Base-by-base conservation (phyloP, 768 basidiomycete genomes). In the Albatrellus ellisii region DNA sequence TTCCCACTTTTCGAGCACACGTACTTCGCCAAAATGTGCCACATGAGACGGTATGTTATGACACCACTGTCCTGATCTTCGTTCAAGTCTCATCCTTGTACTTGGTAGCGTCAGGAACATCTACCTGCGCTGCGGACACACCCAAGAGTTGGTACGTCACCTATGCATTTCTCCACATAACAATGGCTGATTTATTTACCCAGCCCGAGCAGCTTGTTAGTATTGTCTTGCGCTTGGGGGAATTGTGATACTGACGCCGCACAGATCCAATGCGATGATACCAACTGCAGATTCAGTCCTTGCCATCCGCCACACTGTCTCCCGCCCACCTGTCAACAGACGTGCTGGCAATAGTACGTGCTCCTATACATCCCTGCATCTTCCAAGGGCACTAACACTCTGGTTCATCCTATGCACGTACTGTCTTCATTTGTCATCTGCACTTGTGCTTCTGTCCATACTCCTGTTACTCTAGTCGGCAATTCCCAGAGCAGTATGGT, bases 281-380 rank as follows among this genome's bases (percentile, higher is more conserved):
- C 6, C 20, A 15, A 22, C 27, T 41, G 40, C 40, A 41, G 33
- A 24, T n/a, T 41, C 18, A 41, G 40, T 21, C 40, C 40, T 3
- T n/a, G 18, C 9, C 40, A 41, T 11, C 20, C 40, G 18, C 27
- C 27, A 4, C 11, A 22, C 20, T 41, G 40, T 15, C 20, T 12
- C 20, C 17, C 17, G 20, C 17, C 15, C 1, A 22, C 12, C 17
- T 41, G 40, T 21, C 29, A 20, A 4, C 3, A 5, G 6, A 31
- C 27, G 17, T 41, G 40, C 29, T 41, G 40, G 40, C 40, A 41
- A n/a, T 41, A 41, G 40, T 41, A 31, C 40, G 38, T 39, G 24
- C 14, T 17, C n/a, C 22, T 39, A 9, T 9, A 9, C 28, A 29
- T 29, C 9, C n/a, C 28, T 26, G 14, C 14, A 26, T 26, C 15